Percentiles rank a stretch among this genome's conserved stretches.
Conservation (phyloP, 768 basidiomycete genomes). For the Serendipita indica region DNA sequence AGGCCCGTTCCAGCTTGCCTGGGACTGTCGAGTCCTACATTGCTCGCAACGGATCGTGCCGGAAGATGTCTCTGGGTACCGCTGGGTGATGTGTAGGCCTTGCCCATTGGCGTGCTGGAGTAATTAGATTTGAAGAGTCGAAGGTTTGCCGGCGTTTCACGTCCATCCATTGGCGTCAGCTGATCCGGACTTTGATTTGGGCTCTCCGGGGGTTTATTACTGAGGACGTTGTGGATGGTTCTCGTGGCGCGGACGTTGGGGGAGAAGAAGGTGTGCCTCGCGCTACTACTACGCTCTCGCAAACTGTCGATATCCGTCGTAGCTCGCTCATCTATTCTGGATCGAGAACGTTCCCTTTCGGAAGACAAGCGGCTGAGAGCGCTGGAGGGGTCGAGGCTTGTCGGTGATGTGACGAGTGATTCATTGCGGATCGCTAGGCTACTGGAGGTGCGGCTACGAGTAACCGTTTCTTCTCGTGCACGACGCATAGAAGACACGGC, state of each 20-base stretch:
- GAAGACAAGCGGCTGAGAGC: not conserved
- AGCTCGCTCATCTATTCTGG: not conserved
- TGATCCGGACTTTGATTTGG: not conserved
- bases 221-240: not conserved
- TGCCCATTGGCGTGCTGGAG: not conserved
- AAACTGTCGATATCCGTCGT: not conserved
- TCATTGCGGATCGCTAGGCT: not conserved
- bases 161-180: not conserved
- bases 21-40: not conserved
- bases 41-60: not conserved
- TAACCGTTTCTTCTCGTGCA: not conserved
- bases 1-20: not conserved
- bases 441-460: not conserved
- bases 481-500: not conserved
- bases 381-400: not conserved
- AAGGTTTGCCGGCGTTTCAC: not conserved
- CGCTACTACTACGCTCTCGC: not conserved
- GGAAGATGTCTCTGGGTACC: not conserved
- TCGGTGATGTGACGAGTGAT: not conserved
- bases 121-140: not conserved
- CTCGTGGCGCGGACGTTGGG: not conserved
- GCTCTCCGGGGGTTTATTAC: not conserved
- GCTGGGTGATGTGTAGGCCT: constrained; percentile 1
- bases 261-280: not conserved
- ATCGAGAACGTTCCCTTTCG: constrained; percentile 1